Base-by-base conservation (phyloP, 208 protist genomes). In the Wallacemonas sp. region DNA sequence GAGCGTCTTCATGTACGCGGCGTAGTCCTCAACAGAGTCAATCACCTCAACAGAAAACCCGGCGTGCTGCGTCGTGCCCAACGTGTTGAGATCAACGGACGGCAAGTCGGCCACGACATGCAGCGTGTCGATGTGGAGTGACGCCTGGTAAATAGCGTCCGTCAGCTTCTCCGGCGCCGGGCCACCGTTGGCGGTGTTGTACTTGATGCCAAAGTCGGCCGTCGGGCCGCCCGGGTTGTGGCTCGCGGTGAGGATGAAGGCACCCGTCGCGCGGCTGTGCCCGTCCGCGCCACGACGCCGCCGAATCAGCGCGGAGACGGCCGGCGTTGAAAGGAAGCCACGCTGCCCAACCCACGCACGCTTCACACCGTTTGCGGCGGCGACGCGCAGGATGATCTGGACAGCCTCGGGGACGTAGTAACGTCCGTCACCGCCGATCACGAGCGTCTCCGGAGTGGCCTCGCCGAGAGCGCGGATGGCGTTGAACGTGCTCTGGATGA, bases 121-220 rank as follows among this genome's bases (percentile, higher is more conserved):
- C 66, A 95, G 56, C 44, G 75, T 73, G 47, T 72, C 46, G 19
- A 99, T 88, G 24, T 72, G 83, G 16, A 79, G 66, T 9, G 97
- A 96, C 41, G 91, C 60, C n/a, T 93, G 73, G 76, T 90, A 98
- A 69, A 99, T 99, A 16, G 52, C 65, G 26, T 97, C 75, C 11
- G 98, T 99, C 32, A 99, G 69, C 34, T 78, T 84, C 70, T 98
- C 95, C 17, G 95, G 87, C 0, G 98, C 98, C 19, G 98, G 98
- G 36, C 97, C 98, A 55, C 98, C 98, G 72, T 99, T 99, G 17
- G 76, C 74, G 34, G 80, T 83, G 85, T 99, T 99, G 82, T 98
- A 99, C 85, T 99, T 99, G 72, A 99, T 98, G 62, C 98, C 98
- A 79, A 99, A 99, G 77, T 99, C 98, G 29, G 91, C 94, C 2